A percentile compares a stretch with the other conserved stretches of the same genome.
Evolutionary conservation across 345 rosid genomes (phyloP).

Genomic region (Camelina hispida): DNA sequence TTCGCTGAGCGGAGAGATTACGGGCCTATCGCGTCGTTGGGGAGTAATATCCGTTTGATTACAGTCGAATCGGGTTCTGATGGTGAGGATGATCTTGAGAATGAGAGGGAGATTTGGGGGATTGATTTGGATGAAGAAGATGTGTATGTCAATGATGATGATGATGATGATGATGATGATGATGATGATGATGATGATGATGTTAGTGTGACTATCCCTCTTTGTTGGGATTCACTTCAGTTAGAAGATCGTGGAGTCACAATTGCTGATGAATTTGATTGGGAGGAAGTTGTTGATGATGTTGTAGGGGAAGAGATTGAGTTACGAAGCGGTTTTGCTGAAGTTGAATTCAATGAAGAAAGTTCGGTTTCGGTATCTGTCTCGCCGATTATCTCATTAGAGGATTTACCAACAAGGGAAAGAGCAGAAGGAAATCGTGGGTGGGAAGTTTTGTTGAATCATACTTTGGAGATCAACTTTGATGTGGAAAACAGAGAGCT

Average conservation of each 20-base stretch:
- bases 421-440: conserved; percentile 63
- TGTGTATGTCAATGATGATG: conserved; percentile 47
- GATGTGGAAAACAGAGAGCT: conserved; percentile 54
- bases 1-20: conserved; percentile 56
- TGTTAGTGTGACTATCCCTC: conserved; percentile 56
- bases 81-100: conserved; percentile 29
- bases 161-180: conserved; percentile 29
- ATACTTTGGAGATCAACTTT: conserved; percentile 56
- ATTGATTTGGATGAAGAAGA: conserved; percentile 58
- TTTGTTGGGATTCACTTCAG: conserved; percentile 76
- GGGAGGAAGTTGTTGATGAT: conserved; percentile 94
- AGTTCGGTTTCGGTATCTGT: conserved; percentile 57
- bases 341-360: conserved; percentile 54
- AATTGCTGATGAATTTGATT: conserved; percentile 76
- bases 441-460: conserved; percentile 84
- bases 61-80: conserved; percentile 63
- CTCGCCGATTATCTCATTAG: conserved; percentile 59
- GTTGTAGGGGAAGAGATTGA: conserved; percentile 71
- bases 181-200: conserved; percentile 52
- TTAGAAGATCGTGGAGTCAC: conserved; percentile 63
- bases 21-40: conserved; percentile 33
- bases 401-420: conserved; percentile 55
- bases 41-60: conserved; percentile 44
- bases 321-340: conserved; percentile 60
- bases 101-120: conserved; percentile 41